A percentile compares a stretch with the other conserved stretches of the same genome.
Evolutionary conservation across 2,329 filamentous ascomycete species (phyloP).

Genomic region (Madurella mycetomatis): DNA sequence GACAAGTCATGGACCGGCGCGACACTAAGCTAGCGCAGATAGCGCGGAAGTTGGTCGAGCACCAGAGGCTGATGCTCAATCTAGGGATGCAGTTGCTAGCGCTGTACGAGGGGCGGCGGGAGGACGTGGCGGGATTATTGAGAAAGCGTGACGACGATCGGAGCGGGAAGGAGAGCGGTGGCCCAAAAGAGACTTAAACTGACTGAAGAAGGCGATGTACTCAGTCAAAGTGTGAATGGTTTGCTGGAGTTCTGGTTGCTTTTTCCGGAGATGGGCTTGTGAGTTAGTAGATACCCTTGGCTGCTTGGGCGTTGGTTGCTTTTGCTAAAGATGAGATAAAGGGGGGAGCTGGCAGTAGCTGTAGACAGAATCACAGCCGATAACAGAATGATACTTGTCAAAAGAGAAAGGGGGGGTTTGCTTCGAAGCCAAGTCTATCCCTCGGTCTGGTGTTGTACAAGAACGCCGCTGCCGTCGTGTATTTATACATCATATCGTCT

Average conservation of each 20-base stretch:
- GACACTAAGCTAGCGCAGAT: conserved; percentile 17
- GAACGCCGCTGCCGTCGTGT: conserved; percentile 10
- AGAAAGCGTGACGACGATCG: neutral
- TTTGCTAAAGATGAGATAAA: neutral
- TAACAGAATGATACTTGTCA: neutral
- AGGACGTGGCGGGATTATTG: conserved; percentile 14
- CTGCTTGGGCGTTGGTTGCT: conserved; percentile 5
- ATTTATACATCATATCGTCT: conserved; percentile 14
- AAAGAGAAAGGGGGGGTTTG: conserved; percentile 7
- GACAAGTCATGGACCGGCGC: conserved; percentile 18
- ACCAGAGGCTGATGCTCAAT: conserved; percentile 20
- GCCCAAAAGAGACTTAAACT: neutral
- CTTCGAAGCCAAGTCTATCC: conserved; percentile 12
- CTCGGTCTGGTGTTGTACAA: neutral
- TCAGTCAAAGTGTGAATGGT: neutral
- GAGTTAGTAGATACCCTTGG: neutral
- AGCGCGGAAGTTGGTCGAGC: conserved; percentile 15
- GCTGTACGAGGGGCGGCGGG: conserved; percentile 19
- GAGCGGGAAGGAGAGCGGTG: neutral
- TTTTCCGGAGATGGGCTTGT: neutral
- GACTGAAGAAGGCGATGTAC: neutral
- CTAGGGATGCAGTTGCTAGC: conserved; percentile 19
- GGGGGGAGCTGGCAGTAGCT: neutral
- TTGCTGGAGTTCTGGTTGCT: neutral
- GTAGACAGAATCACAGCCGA: neutral